These are phyloP conservation scores for Vigna radiata DNA, from an alignment of 306 rosid genomes.

Conservation along the genomic window DNA sequence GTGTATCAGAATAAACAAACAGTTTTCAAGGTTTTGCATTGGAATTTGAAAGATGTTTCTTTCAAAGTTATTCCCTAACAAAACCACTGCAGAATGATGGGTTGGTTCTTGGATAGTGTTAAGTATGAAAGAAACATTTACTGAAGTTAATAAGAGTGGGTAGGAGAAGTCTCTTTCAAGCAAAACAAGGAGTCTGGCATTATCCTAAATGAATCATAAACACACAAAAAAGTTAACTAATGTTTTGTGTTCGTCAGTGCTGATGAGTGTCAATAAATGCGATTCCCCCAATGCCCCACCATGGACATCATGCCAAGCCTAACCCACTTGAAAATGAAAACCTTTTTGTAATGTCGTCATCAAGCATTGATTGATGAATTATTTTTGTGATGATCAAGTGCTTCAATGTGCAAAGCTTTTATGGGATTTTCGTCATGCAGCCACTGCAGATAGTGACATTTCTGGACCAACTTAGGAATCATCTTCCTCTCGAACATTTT, in stretches of 20 bases:
- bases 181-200: slow-evolving; percentile 24
- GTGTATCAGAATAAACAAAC: too few relatives aligned
- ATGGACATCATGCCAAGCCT: slow-evolving; percentile 31
- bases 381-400: slow-evolving; percentile 16
- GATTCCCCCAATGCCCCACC: slow-evolving; percentile 53
- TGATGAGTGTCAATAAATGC: slow-evolving; percentile 43
- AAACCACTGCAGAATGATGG: background rate
- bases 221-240: slow-evolving; percentile 19
- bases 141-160: background rate
- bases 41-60: too few relatives aligned
- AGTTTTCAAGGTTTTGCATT: too few relatives aligned
- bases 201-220: slow-evolving; percentile 4
- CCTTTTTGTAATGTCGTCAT: slow-evolving; percentile 46
- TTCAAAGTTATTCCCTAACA: too few relatives aligned
- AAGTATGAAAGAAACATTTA: slow-evolving; percentile 27
- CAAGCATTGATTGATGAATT: slow-evolving; percentile 43
- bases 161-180: slow-evolving; percentile 43
- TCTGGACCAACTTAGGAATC: slow-evolving; percentile 43
- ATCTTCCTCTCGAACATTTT: slow-evolving; percentile 17
- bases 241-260: slow-evolving; percentile 42
- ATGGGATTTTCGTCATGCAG: slow-evolving; percentile 45
- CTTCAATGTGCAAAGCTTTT: slow-evolving; percentile 28
- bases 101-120: slow-evolving; percentile 2
- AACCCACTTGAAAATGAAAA: slow-evolving; percentile 30
- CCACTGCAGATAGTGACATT: slow-evolving; percentile 45